phyloP scores from a whole-genome alignment of 1,139 yeast species.

The Diutina sp. region DNA sequence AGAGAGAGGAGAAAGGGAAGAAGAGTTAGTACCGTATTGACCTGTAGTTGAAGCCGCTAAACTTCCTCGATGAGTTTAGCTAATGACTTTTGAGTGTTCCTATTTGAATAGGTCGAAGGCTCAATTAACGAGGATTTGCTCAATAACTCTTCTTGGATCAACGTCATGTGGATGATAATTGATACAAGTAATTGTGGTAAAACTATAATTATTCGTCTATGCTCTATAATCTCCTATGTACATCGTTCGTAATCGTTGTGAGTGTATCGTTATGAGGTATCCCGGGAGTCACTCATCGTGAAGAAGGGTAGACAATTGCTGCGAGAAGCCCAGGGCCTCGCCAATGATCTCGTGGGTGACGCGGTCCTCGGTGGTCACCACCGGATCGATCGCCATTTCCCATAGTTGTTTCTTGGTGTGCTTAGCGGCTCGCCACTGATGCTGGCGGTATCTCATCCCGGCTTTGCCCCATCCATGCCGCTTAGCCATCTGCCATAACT shows the following conservation, averaged over 20 bases:
- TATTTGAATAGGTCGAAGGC: too few species aligned
- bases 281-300: not conserved
- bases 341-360: constrained; percentile 1
- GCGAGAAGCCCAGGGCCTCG: not conserved
- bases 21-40: too few species aligned
- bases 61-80: too few species aligned
- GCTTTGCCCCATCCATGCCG: constrained; percentile 7
- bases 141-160: too few species aligned
- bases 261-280: not conserved
- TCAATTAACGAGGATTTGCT: too few species aligned
- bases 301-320: not conserved
- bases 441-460: not conserved
- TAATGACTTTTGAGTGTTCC: too few species aligned
- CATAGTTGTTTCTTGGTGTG: not conserved
- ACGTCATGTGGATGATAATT: too few species aligned
- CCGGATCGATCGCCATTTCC: not conserved
- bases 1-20: too few species aligned
- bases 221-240: not conserved
- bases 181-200: too few species aligned
- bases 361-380: not conserved
- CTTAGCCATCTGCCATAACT: constrained; percentile 22
- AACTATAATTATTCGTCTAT: not conserved
- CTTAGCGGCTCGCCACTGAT: not conserved
- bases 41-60: too few species aligned
- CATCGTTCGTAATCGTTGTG: not conserved